These are phyloP conservation scores for Coemansia sp. DNA, from an alignment of 192 early-diverging fungal species.

Conservation along the genomic window DNA sequence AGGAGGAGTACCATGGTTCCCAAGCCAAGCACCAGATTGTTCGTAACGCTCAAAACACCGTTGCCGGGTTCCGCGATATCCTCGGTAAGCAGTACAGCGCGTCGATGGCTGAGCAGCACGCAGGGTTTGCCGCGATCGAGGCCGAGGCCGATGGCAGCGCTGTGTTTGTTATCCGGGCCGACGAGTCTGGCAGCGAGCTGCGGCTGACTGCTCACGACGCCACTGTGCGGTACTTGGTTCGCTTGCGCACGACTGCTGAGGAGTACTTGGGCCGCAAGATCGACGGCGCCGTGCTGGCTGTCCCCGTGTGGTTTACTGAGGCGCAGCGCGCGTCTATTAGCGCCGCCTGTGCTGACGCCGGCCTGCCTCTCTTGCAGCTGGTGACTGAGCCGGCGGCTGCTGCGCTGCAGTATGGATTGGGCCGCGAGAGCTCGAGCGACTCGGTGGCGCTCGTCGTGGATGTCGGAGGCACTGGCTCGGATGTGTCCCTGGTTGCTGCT, in stretches of 20 bases:
- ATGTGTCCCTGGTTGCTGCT: constrained; percentile 74
- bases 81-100: constrained; percentile 62
- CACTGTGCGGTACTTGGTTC: constrained; percentile 75
- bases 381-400: constrained; percentile 91
- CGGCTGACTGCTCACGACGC: constrained; percentile 73
- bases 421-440: constrained; percentile 64
- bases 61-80: constrained; percentile 82
- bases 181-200: constrained; percentile 54
- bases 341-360: constrained; percentile 71
- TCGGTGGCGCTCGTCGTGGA: constrained; percentile 84
- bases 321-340: constrained; percentile 69
- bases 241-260: constrained; percentile 87
- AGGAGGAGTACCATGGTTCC: constrained; percentile 78
- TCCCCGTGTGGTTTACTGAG: constrained; percentile 83
- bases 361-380: constrained; percentile 77
- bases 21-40: constrained; percentile 86
- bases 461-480: constrained; percentile 84
- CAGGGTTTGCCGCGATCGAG: constrained; percentile 60
- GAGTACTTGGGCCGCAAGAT: constrained; percentile 79
- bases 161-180: constrained; percentile 66
- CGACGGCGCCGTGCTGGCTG: constrained; percentile 80
- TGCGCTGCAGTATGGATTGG: constrained; percentile 80
- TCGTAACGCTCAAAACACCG: constrained; percentile 89
- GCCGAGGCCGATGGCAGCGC: constrained; percentile 60
- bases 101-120: constrained; percentile 39